Percentiles rank a stretch among this genome's conserved stretches.
Evolutionary conservation across 176 grass and related monocot species (phyloP).

Genomic region (Aegilops longissima): DNA sequence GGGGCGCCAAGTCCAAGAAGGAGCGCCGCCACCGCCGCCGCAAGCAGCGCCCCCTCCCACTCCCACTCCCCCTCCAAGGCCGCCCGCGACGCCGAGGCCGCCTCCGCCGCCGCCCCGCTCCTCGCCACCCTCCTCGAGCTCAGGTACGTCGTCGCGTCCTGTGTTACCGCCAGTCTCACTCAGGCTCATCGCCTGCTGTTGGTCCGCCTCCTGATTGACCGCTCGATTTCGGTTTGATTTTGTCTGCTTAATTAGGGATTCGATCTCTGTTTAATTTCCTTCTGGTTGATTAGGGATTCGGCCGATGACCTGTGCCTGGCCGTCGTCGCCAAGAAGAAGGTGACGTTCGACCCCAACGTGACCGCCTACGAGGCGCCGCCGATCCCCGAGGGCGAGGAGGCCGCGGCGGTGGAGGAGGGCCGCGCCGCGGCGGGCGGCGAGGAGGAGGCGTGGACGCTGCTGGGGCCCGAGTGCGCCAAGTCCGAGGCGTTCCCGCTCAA

Average conservation of each 20-base stretch:
- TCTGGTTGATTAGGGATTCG: conserved; percentile 47
- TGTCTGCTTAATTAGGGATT: conserved; percentile 24
- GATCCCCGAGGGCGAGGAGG: conserved; percentile 48
- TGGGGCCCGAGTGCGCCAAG: conserved; percentile 36
- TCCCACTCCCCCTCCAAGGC: conserved; percentile 34
- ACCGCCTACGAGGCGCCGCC: conserved; percentile 56
- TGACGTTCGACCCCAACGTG: conserved; percentile 93
- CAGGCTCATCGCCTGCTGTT: neutral
- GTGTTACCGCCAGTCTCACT: neutral
- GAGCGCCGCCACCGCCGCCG: conserved; percentile 45
- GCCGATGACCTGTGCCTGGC: conserved; percentile 51
- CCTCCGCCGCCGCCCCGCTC: conserved; percentile 51
- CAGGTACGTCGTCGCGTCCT: neutral
- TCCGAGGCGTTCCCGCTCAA: conserved; percentile 67
- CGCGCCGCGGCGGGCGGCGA: neutral
- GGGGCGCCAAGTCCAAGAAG: conserved; percentile 64
- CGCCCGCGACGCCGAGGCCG: conserved; percentile 37
- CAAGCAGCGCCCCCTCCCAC: conserved; percentile 49
- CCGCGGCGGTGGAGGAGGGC: neutral
- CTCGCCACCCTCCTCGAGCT: conserved; percentile 49
- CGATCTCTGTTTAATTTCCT: neutral
- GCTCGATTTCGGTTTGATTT: neutral
- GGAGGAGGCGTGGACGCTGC: conserved; percentile 27
- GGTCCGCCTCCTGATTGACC: neutral
- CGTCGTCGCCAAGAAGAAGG: conserved; percentile 73